These are phyloP conservation scores for Malus fusca DNA, from an alignment of 306 rosid species.

Conservation along the genomic window DNA sequence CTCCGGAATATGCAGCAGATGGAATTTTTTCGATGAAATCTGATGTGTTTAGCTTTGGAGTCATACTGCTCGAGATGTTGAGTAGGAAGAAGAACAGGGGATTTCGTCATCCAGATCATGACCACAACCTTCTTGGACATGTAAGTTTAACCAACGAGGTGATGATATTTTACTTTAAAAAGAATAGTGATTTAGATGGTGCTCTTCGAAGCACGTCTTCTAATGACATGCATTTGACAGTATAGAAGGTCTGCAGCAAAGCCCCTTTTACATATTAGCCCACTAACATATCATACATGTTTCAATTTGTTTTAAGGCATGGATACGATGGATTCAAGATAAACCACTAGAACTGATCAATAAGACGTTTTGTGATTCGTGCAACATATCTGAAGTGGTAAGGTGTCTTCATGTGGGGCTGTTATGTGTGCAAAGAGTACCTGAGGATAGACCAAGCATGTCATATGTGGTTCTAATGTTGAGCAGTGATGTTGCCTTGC, in stretches of 20 bases:
- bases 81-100: constrained; percentile 20
- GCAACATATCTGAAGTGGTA: neutral
- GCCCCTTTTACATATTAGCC: too few species aligned
- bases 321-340: constrained; percentile 14
- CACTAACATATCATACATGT: neutral
- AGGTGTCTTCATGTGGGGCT: constrained; percentile 16
- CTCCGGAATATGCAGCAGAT: too few species aligned
- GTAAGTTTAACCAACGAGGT: neutral
- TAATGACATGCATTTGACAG: too few species aligned
- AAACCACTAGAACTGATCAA: neutral
- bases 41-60: too few species aligned
- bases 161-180: too few species aligned
- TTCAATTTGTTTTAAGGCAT: constrained; percentile 15
- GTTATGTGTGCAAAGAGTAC: constrained; percentile 3
- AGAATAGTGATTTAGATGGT: too few species aligned
- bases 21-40: too few species aligned
- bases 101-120: neutral
- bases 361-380: neutral
- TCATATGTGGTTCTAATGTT: constrained; percentile 15
- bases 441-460: constrained; percentile 25
- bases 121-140: constrained; percentile 18
- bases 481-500: constrained; percentile 7
- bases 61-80: neutral
- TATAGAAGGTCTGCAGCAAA: too few species aligned
- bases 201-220: too few species aligned